Base-by-base conservation (phyloP, 345 rosid genomes). In the Sonneratia caseolaris region DNA sequence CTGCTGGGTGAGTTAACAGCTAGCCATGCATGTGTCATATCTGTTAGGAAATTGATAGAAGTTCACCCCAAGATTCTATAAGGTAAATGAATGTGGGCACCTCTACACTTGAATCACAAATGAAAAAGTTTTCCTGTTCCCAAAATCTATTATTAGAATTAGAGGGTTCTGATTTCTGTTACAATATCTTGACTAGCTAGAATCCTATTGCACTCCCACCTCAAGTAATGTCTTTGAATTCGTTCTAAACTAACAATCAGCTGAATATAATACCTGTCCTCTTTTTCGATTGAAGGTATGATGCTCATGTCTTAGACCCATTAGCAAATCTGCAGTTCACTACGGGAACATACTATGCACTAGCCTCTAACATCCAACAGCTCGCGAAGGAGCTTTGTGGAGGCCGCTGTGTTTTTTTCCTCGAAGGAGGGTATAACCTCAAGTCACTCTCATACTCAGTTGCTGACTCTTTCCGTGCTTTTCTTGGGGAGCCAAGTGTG, bases 351-450 rank as follows among this genome's bases (percentile, higher is more conserved):
- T 94, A 85, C 83, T 91, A 87, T 83, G 82, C 82, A 75, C 80
- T 91, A 38, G 93, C 93, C 18, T 84, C 84, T 21, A 86, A 81
- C 71, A 91, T 94, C 75, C 88, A 88, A 78, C 95, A 78, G 74
- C 90, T 94, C 2, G 96, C 98, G 0, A 85, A 85, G 73, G 91
- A 91, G 73, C 82, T 91, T 10, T 93, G 98, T 1, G 88, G 90
- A 1, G 96, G 98, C 0, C 88, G 95, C 5, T 94, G 98, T 16
- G 85, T 91, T 57, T 94, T 91, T 75, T 94, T 89, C 87, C 77
- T 89, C 80, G 98, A 94, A 81, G 98, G 98, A 59, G 98, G 98
- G 38, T 88, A 91, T 86, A 94, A 94, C 79, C 97, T 91, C 62
- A 79, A 87, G 22, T 87, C 98, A 24, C 91, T 94, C 68, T 89